These are phyloP conservation scores for Prunus davidiana DNA, from an alignment of 306 rosid species.

Conservation along the genomic window DNA sequence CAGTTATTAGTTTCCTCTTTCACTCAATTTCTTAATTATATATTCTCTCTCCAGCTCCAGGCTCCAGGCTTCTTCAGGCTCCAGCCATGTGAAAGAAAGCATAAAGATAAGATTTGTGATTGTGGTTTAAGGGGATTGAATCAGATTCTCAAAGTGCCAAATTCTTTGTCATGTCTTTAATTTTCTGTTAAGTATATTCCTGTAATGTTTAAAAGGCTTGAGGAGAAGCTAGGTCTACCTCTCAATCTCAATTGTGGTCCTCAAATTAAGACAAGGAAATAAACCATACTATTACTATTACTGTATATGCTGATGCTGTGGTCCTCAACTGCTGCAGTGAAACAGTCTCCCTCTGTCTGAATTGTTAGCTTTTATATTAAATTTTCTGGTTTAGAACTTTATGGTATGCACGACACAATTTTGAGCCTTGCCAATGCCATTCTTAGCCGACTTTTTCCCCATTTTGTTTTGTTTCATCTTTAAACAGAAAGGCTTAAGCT, in stretches of 20 bases:
- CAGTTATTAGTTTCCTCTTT: not conserved
- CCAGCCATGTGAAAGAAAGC: not conserved
- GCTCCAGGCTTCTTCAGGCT: too few species aligned
- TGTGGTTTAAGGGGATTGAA: not conserved
- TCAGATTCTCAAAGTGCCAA: not conserved
- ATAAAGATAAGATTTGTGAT: not conserved
- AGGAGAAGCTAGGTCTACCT: not conserved
- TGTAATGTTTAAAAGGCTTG: not conserved
- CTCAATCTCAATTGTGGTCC: not conserved
- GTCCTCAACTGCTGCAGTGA: not conserved
- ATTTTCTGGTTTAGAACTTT: not conserved
- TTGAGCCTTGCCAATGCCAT: not conserved
- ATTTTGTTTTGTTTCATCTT: not conserved
- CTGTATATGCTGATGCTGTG: not conserved
- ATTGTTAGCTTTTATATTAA: not conserved
- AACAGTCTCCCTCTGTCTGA: not conserved
- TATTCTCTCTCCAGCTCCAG: too few species aligned
- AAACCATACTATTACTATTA: not conserved
- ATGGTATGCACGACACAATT: constrained; percentile 7
- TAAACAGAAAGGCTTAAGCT: not conserved
- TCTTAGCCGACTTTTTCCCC: constrained; percentile 4
- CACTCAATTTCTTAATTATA: not conserved
- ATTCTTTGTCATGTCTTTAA: not conserved
- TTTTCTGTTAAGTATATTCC: not conserved
- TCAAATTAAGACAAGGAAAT: not conserved